A percentile compares a stretch with the other conserved stretches of the same genome.
Evolutionary conservation across 768 basidiomycete species (phyloP).

Genomic region (Plicaturopsis crispa): DNA sequence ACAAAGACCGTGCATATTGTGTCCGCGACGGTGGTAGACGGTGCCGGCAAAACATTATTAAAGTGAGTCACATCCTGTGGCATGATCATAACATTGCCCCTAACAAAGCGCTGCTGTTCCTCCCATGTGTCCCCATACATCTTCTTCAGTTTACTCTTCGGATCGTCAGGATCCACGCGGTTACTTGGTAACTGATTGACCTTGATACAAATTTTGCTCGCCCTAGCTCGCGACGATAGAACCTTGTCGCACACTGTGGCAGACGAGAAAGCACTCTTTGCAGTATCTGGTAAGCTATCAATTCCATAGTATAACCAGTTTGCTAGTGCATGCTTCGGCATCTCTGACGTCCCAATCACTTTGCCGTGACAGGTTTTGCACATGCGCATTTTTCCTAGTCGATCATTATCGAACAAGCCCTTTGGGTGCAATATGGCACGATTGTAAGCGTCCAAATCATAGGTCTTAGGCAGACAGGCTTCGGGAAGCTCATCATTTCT

Average conservation of each 20-base stretch:
- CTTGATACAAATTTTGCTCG: neutral
- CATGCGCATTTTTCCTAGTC: neutral
- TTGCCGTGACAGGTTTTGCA: neutral
- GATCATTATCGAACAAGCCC: neutral
- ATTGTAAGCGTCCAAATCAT: neutral
- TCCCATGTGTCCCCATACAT: neutral
- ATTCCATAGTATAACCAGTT: constrained; percentile 15
- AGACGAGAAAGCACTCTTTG: constrained; percentile 4
- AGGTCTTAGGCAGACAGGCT: neutral
- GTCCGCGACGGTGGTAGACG: neutral
- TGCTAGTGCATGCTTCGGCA: constrained; percentile 18
- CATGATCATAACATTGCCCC: constrained; percentile 12
- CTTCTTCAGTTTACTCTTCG: neutral
- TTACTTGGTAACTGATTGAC: too few species aligned
- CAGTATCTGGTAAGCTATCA: constrained; percentile 2
- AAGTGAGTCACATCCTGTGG: constrained; percentile 7
- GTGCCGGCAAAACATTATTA: constrained; percentile 4
- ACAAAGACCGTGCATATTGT: neutral
- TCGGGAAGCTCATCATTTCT: neutral
- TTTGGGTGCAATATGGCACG: neutral
- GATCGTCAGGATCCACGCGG: too few species aligned
- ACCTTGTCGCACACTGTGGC: neutral
- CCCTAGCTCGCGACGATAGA: neutral
- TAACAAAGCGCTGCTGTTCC: constrained; percentile 3
- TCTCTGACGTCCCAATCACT: neutral